Percentiles rank a stretch among this genome's conserved stretches.
phyloP scores from a whole-genome alignment of 352 stramenopile genomes.

The Lagenidium giganteum region DNA sequence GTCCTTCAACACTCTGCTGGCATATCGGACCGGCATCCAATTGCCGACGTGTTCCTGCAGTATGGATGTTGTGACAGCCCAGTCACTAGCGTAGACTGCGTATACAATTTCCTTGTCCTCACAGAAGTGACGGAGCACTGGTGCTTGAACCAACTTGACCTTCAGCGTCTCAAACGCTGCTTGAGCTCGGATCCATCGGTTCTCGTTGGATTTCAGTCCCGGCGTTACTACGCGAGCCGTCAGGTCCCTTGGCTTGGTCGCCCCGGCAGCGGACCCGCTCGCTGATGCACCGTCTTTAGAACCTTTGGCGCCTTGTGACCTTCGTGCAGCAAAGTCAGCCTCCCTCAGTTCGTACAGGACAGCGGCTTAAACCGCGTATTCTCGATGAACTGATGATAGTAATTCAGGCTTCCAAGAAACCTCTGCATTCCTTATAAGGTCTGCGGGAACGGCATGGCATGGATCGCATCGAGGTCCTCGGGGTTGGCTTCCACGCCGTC shows the following conservation, averaged over 20 bases:
- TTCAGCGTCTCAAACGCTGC: constrained; percentile 8
- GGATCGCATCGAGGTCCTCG: constrained; percentile 11
- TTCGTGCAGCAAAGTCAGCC: constrained; percentile 1
- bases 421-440: constrained; percentile 15
- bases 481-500: constrained; percentile 8
- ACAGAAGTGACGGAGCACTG: constrained; percentile 9
- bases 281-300: too few species aligned
- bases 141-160: constrained; percentile 3
- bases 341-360: constrained; percentile 9
- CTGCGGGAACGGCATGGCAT: constrained; percentile 1
- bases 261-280: background rate
- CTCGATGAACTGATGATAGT: constrained; percentile 17
- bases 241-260: too few species aligned
- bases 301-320: too few species aligned
- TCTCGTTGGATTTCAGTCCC: constrained; percentile 1
- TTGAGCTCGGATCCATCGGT: background rate
- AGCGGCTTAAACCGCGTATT: constrained; percentile 11
- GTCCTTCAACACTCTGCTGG: constrained; percentile 10
- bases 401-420: constrained; percentile 15
- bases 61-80: constrained; percentile 3
- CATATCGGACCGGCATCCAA: constrained; percentile 7
- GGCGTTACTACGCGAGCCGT: too few species aligned
- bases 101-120: background rate
- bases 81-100: constrained; percentile 8
- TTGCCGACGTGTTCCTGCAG: constrained; percentile 7